These are phyloP conservation scores for Phytopythium mirpurense DNA, from an alignment of 352 stramenopile genomes.

Conservation along the genomic window DNA sequence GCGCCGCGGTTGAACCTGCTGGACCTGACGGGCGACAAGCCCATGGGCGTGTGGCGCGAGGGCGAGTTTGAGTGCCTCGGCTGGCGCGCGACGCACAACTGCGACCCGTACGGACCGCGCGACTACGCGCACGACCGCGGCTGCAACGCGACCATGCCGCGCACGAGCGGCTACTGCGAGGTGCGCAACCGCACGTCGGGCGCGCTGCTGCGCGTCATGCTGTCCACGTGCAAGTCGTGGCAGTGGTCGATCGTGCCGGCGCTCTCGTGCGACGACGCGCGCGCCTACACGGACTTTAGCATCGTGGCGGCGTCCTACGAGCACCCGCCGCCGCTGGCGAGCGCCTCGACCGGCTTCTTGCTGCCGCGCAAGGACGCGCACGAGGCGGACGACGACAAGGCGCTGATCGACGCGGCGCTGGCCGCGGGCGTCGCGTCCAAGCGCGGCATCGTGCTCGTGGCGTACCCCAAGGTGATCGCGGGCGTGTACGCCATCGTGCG, in stretches of 20 bases:
- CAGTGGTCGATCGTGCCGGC: conserved; percentile 43
- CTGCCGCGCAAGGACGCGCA: neutral
- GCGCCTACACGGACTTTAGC: conserved; percentile 67
- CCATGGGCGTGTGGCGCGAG: conserved; percentile 34
- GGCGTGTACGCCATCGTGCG: conserved; percentile 69
- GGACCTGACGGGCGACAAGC: conserved; percentile 31
- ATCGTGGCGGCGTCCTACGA: conserved; percentile 35
- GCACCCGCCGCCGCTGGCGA: conserved; percentile 17
- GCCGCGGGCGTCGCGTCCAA: too few relatives aligned
- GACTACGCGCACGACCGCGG: conserved; percentile 33
- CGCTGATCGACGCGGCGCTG: too few relatives aligned
- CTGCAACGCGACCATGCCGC: conserved; percentile 39
- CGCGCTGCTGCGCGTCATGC: conserved; percentile 52
- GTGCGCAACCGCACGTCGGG: conserved; percentile 60
- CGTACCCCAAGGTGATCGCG: conserved; percentile 59
- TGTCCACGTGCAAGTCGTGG: conserved; percentile 69
- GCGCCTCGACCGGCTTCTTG: neutral
- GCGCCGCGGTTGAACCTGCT: conserved; percentile 36
- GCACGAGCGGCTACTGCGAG: conserved; percentile 63
- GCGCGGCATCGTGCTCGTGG: conserved; percentile 65
- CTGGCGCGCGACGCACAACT: conserved; percentile 61
- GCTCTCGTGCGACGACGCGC: conserved; percentile 57
- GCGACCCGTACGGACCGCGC: conserved; percentile 49
- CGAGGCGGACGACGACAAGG: conserved; percentile 5
- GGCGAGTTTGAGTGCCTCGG: conserved; percentile 72